A percentile compares a stretch with the other conserved stretches of the same genome.
Conservation (phyloP, 495 filamentous ascomycete species). For the Coniosporium apollinis region DNA sequence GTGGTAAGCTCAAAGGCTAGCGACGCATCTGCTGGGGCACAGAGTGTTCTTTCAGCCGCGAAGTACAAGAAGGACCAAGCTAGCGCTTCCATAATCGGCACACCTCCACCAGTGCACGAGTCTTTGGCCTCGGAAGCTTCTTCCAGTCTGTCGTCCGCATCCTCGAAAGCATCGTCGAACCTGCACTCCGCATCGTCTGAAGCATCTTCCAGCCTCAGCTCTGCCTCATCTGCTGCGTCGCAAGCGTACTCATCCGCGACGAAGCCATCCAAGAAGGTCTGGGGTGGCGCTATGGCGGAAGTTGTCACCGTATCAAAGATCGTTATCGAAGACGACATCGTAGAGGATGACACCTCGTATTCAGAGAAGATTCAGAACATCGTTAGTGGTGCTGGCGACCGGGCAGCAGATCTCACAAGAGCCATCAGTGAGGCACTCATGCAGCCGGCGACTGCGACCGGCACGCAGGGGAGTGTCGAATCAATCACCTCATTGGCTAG, state of each 20-base stretch:
- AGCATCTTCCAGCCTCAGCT: conserved; percentile 6
- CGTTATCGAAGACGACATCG: conserved; percentile 36
- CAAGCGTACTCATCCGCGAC: conserved; percentile 5
- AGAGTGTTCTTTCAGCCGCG: conserved; percentile 6
- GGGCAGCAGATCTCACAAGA: conserved; percentile 33
- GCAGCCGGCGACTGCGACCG: conserved; percentile 17
- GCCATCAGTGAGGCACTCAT: conserved; percentile 37
- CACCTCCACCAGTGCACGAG: conserved; percentile 5
- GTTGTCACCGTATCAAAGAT: conserved; percentile 31
- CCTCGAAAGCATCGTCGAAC: not conserved
- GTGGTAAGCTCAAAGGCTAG: conserved; percentile 9
- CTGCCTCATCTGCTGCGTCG: conserved; percentile 14
- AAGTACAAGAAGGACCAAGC: conserved; percentile 6
- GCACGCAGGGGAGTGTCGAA: conserved; percentile 28
- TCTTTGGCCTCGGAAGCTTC: not conserved
- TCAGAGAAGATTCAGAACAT: conserved; percentile 35
- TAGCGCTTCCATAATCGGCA: conserved; percentile 3
- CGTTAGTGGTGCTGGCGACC: conserved; percentile 32
- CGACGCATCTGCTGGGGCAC: not conserved
- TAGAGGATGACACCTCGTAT: conserved; percentile 31
- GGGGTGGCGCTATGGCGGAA: conserved; percentile 39
- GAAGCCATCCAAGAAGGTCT: conserved; percentile 28
- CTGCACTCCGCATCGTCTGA: conserved; percentile 3
- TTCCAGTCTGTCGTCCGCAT: not conserved
- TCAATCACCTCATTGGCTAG: conserved; percentile 31